A percentile compares a stretch with the other conserved stretches of the same genome.
These are phyloP conservation scores for Penicillium sp. DNA, from an alignment of 2,329 filamentous ascomycete genomes.

Conservation along the genomic window DNA sequence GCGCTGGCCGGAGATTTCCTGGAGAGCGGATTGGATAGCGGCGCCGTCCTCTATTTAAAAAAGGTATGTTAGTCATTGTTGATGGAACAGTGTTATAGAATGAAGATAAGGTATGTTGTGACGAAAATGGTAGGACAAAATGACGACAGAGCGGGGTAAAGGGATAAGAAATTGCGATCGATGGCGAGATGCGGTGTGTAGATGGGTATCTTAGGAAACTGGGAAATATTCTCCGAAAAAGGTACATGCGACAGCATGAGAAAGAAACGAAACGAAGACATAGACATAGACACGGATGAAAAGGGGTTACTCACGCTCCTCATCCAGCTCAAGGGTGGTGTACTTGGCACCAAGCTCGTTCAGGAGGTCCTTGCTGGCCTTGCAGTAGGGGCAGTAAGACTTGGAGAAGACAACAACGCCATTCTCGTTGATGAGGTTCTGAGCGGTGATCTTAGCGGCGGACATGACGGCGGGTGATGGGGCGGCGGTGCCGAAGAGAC, in stretches of 20 bases:
- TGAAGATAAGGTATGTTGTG: not conserved
- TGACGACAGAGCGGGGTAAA: not conserved
- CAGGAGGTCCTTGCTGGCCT: conserved; percentile 72
- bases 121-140: not conserved
- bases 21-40: conserved; percentile 79
- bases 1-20: conserved; percentile 75
- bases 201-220: not conserved
- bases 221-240: not conserved
- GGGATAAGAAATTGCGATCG: not conserved
- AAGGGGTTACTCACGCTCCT: conserved; percentile 64
- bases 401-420: conserved; percentile 95
- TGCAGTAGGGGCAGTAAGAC: conserved; percentile 94
- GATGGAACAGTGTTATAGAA: not conserved
- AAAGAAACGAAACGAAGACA: not conserved
- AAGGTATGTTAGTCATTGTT: not conserved
- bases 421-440: conserved; percentile 86
- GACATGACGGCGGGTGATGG: conserved; percentile 70
- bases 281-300: not conserved
- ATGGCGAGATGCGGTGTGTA: not conserved
- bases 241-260: not conserved
- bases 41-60: conserved; percentile 69
- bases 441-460: conserved; percentile 77
- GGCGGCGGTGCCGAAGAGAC: conserved; percentile 65
- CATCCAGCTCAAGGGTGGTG: conserved; percentile 77
- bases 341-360: conserved; percentile 69